These are phyloP conservation scores for Mentha longifolia DNA, from an alignment of 257 asterid species.

Conservation along the genomic window DNA sequence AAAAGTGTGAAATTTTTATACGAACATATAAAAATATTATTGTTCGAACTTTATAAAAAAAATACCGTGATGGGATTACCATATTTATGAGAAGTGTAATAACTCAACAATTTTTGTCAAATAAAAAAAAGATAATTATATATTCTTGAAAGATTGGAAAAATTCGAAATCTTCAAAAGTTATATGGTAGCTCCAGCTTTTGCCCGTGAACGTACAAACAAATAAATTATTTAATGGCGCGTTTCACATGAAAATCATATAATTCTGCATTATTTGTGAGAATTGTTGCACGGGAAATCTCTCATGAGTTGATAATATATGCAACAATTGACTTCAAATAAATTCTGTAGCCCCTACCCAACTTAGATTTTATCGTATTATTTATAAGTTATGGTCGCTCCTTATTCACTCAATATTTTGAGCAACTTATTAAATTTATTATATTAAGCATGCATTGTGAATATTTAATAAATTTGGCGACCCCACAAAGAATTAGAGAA, in stretches of 20 bases:
- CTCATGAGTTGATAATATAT: not conserved
- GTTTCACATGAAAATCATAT: constrained; percentile 19
- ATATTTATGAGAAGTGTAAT: too few relatives aligned
- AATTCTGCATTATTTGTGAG: not conserved
- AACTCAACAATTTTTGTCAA: too few relatives aligned
- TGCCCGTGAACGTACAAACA: not conserved
- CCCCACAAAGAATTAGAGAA: not conserved
- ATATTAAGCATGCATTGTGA: not conserved
- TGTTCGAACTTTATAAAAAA: too few relatives aligned
- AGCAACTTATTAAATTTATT: too few relatives aligned
- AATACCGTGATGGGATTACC: too few relatives aligned
- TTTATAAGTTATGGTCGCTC: too few relatives aligned
- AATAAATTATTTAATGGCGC: not conserved
- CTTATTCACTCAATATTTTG: too few relatives aligned
- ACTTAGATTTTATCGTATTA: not conserved
- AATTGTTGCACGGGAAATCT: constrained; percentile 4
- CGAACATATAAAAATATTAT: too few relatives aligned
- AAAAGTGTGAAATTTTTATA: too few relatives aligned
- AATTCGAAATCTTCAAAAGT: not conserved
- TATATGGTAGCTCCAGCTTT: not conserved
- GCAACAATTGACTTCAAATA: constrained; percentile 15
- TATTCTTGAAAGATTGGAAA: too few relatives aligned
- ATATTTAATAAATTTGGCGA: not conserved
- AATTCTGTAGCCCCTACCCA: not conserved
- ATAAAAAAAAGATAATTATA: too few relatives aligned